Conservation (phyloP, 2,329 filamentous ascomycete genomes). For the Clonostachys byssicola region DNA sequence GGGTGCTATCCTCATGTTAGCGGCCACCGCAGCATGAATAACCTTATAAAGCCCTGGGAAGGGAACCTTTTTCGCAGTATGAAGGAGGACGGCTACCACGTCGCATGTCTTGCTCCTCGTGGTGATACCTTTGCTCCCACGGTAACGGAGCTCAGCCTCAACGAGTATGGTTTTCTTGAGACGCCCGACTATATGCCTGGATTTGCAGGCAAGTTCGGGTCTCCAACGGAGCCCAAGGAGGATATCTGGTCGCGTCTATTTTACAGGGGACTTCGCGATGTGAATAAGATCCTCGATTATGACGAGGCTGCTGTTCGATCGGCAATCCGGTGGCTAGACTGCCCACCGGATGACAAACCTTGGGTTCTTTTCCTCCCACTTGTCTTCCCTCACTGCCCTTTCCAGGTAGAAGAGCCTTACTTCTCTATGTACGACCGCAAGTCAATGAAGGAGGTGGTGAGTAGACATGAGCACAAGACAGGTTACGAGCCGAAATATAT, state of each 20-base stretch:
- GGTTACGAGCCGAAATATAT: constrained; percentile 38
- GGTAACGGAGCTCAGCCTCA: constrained; percentile 36
- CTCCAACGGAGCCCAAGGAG: constrained; percentile 14
- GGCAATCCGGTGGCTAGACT: constrained; percentile 36
- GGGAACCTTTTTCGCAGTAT: constrained; percentile 38
- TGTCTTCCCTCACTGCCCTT: constrained; percentile 39
- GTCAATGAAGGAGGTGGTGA: constrained; percentile 10
- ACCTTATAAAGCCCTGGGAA: constrained; percentile 43
- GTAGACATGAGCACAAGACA: constrained; percentile 17
- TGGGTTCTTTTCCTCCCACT: constrained; percentile 38
- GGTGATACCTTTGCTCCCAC: constrained; percentile 35
- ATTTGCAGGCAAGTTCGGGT: constrained; percentile 11
- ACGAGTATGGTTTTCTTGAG: constrained; percentile 39
- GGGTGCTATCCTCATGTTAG: constrained; percentile 39
- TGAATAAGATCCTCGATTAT: constrained; percentile 31
- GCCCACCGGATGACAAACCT: constrained; percentile 30
- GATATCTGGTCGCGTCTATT: constrained; percentile 32
- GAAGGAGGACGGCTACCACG: constrained; percentile 38
- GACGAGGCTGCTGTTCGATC: constrained; percentile 35
- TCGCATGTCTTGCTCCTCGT: constrained; percentile 36
- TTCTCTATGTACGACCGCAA: constrained; percentile 38
- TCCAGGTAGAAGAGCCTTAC: constrained; percentile 41
- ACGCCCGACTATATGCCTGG: constrained; percentile 24
- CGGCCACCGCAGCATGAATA: constrained; percentile 38
- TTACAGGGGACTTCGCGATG: constrained; percentile 32